phyloP scores from a whole-genome alignment of 2,329 filamentous ascomycete species.

The Botrytis tulipae region DNA sequence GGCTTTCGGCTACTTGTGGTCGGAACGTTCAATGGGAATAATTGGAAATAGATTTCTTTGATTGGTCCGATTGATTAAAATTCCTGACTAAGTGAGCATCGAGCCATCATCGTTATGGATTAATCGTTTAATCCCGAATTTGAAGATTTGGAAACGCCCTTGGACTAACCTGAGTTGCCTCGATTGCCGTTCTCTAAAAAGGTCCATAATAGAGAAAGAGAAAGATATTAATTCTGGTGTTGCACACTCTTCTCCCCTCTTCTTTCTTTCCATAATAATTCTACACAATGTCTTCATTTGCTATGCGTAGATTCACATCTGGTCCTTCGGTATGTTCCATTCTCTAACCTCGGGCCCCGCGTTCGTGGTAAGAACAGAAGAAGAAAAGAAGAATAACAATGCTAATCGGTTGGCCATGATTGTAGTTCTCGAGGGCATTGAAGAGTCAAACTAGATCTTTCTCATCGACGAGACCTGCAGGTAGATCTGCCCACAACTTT shows the following conservation, averaged over 20 bases:
- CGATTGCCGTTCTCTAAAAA: conserved; percentile 1
- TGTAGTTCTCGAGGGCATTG: conserved; percentile 40
- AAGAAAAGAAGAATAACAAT: conserved; percentile 23
- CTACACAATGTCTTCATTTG: conserved; percentile 61
- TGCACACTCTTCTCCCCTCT: conserved; percentile 25
- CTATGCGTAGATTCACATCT: conserved; percentile 59
- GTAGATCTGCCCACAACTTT: conserved; percentile 48
- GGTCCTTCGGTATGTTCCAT: conserved; percentile 53
- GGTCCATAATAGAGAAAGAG: conserved; percentile 5
- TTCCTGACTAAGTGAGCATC: conserved; percentile 2
- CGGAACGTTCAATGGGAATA: background rate
- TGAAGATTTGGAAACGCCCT: conserved; percentile 14
- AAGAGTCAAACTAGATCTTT: conserved; percentile 72
- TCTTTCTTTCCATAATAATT: conserved; percentile 18
- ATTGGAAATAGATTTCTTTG: conserved; percentile 15
- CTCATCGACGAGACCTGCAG: conserved; percentile 79
- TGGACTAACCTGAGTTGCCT: conserved; percentile 16
- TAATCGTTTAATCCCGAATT: conserved; percentile 14
- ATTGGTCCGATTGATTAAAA: conserved; percentile 4
- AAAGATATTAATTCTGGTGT: conserved; percentile 10
- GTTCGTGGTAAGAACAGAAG: conserved; percentile 4
- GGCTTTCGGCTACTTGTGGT: background rate
- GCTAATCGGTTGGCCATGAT: conserved; percentile 27
- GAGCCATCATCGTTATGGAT: conserved; percentile 18
- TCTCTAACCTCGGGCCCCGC: conserved; percentile 22